Evolutionary conservation across 441 rosid species (phyloP).

Genomic region (Croton setiger): DNA sequence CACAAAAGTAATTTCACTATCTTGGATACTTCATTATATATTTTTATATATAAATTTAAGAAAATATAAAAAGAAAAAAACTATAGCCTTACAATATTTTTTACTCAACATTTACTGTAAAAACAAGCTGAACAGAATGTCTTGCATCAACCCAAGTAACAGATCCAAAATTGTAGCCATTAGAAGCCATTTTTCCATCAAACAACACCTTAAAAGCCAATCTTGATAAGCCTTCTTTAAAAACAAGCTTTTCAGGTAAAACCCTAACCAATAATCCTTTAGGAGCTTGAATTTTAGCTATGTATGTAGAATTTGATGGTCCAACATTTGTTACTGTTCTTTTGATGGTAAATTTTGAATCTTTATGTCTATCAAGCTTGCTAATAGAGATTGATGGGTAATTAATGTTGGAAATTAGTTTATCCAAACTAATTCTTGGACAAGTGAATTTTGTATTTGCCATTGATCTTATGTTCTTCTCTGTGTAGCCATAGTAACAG

Average conservation of each 20-base stretch:
- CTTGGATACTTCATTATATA: not conserved
- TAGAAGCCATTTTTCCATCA: conserved; percentile 37
- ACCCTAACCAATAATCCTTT: conserved; percentile 50
- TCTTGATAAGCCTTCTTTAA: conserved; percentile 27
- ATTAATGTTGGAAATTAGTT: conserved; percentile 56
- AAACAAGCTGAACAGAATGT: conserved; percentile 43
- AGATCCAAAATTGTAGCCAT: conserved; percentile 57
- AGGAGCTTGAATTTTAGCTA: conserved; percentile 39
- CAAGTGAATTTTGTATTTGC: conserved; percentile 35
- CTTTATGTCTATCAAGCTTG: conserved; percentile 33
- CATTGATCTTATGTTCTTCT: conserved; percentile 44
- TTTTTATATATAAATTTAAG: no score
- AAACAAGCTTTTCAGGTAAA: conserved; percentile 43
- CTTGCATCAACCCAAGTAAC: conserved; percentile 52
- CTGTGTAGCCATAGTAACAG: conserved; percentile 55
- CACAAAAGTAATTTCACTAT: not conserved
- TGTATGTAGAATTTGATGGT: conserved; percentile 43
- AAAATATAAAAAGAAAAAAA: no score
- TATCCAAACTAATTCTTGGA: conserved; percentile 29
- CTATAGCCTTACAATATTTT: not conserved
- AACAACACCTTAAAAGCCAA: conserved; percentile 42
- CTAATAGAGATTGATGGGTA: conserved; percentile 76
- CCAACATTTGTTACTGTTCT: conserved; percentile 71
- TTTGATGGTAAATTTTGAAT: conserved; percentile 21
- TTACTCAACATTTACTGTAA: conserved; percentile 45